These are phyloP conservation scores for Mycena polygramma DNA, from an alignment of 768 basidiomycete species.

Conservation along the genomic window DNA sequence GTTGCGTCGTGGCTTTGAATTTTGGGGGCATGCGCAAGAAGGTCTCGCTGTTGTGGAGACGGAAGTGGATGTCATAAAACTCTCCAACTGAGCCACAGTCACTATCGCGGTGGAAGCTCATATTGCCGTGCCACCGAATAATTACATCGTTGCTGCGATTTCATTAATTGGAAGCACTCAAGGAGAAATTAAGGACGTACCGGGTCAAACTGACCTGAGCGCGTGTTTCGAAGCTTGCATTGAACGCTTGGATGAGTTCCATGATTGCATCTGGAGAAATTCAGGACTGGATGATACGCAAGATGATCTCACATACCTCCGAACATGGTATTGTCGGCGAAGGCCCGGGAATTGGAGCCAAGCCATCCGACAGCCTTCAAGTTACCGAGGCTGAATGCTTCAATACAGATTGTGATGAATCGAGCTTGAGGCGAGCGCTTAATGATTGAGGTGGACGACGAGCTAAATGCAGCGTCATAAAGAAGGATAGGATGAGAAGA, in stretches of 20 bases:
- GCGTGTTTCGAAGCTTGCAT: slow-evolving; percentile 3
- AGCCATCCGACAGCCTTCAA: neutral
- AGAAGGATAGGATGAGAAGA: neutral
- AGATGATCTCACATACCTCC: neutral
- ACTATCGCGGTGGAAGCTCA: neutral
- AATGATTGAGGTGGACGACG: neutral
- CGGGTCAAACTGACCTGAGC: neutral
- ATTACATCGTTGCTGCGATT: neutral
- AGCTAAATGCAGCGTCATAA: neutral
- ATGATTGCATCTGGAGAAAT: neutral
- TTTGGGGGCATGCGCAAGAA: neutral
- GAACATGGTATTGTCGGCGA: neutral
- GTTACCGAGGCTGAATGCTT: neutral
- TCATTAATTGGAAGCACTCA: neutral
- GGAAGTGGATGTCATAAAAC: slow-evolving; percentile 8
- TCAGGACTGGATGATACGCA: neutral
- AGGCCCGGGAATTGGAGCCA: neutral
- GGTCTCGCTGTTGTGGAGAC: neutral
- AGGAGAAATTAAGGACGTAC: neutral
- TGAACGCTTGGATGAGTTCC: neutral
- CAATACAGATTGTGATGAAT: neutral
- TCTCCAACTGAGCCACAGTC: neutral
- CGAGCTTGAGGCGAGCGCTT: neutral
- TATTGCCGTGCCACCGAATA: slow-evolving; percentile 9
- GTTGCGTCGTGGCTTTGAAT: neutral